phyloP scores from a whole-genome alignment of 208 protist genomes.

The Crithidia mellificae region DNA sequence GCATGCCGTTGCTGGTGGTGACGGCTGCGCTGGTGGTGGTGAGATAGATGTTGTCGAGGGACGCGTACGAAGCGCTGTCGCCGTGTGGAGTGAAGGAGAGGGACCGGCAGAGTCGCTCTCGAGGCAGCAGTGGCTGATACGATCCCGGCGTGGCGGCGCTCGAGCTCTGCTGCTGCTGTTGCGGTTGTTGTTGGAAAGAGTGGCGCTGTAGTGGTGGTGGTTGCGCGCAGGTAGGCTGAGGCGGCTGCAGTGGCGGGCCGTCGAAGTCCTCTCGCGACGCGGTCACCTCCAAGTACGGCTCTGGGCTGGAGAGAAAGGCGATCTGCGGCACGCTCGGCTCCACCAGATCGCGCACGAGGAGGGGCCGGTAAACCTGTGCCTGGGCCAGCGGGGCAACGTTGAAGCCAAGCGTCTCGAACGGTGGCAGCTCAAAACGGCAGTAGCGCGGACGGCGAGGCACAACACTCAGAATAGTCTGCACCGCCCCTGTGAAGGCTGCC shows the following conservation, averaged over 20 bases:
- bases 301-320: background rate
- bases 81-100: background rate
- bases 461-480: conserved; percentile 17
- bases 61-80: background rate
- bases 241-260: background rate
- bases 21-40: too few species aligned
- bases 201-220: too few species aligned
- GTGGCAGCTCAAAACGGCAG: conserved; percentile 54
- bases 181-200: too few species aligned
- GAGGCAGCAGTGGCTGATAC: too few species aligned
- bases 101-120: too few species aligned
- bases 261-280: background rate
- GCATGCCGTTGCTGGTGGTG: too few species aligned
- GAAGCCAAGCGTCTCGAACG: conserved; percentile 41
- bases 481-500: conserved; percentile 10
- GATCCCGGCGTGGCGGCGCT: too few species aligned
- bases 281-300: background rate
- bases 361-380: conserved; percentile 28
- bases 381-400: background rate
- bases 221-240: too few species aligned
- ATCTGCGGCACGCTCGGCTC: conserved; percentile 3
- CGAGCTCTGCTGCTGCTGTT: too few species aligned
- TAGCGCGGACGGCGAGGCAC: conserved; percentile 41
- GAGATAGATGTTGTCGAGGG: too few species aligned
- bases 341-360: conserved; percentile 24